Evolutionary conservation across 495 filamentous ascomycete genomes (phyloP).

Genomic region (Penicillium maclennaniae): DNA sequence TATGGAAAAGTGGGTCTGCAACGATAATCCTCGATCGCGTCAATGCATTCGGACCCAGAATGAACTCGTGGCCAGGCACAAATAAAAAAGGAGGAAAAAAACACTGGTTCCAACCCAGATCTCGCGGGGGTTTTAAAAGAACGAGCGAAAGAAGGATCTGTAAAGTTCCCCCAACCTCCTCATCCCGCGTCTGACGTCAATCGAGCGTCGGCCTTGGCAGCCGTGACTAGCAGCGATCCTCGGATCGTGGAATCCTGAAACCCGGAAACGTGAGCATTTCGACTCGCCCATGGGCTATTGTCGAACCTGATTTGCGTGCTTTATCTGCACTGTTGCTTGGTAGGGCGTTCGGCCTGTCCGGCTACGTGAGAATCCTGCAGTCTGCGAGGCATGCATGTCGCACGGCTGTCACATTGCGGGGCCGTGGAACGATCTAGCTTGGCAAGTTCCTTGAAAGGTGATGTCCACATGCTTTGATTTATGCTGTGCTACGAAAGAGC

Average conservation of each 20-base stretch:
- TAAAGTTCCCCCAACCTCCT: conserved; percentile 4
- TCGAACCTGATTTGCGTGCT: not conserved
- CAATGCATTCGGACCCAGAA: not conserved
- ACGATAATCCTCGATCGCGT: not conserved
- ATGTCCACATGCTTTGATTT: not conserved
- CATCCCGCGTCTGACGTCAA: conserved; percentile 30
- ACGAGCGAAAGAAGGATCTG: not conserved
- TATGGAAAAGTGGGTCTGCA: not conserved
- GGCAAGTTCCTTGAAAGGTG: not conserved
- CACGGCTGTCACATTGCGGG: not conserved
- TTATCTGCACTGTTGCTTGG: not conserved
- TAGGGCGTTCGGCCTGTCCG: not conserved
- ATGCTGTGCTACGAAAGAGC: not conserved
- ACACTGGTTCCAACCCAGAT: too few species aligned
- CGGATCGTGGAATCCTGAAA: not conserved
- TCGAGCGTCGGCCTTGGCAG: conserved; percentile 19
- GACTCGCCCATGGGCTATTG: not conserved
- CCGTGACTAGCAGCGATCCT: conserved; percentile 19
- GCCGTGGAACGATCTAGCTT: not conserved
- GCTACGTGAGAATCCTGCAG: not conserved
- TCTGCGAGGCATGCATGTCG: not conserved
- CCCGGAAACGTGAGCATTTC: not conserved
- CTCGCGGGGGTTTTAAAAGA: conserved; percentile 8
- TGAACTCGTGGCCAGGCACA: not conserved
- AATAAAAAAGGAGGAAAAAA: not conserved